Base-by-base conservation (phyloP, 805 yeast genomes). In the Deakozyma indianensis region DNA sequence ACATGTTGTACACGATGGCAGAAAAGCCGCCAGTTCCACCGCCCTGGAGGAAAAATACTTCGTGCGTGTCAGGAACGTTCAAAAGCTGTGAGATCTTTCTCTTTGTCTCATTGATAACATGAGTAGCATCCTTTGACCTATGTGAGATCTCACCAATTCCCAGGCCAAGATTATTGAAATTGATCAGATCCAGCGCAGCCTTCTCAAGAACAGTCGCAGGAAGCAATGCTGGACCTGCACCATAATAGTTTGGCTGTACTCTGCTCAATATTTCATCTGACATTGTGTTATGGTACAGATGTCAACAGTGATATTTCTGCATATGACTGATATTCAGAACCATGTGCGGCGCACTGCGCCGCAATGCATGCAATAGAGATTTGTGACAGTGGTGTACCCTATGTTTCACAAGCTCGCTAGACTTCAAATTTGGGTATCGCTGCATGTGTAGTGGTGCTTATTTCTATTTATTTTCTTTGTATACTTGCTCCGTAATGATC, bases 21-120 rank as follows among this genome's bases (percentile, higher is more conserved):
- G 97, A 83, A 55, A 92, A 92, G 3, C 96, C 97, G 24, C 87
- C 82, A 44, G 97, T 90, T 49, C 97, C 98, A 51, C 99, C 98
- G 52, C 98, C 97, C 68, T 92, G 99, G 66, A 90, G 64, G 67
- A 90, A 92, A 61, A 92, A 80, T 1, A 90, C 90, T 62, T 87
- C 96, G 61, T 92, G 94, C 25, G 94, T 81, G 49, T 84, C 94
- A 25, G 97, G 97, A 43, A 92, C 77, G 48, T 69, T 58, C 60
- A 87, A 65, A 46, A 92, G 66, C 57, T 83, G 66, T 35, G 57
- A 68, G 57, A 92, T 67, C 56, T 80, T 75, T 38, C 64, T 67
- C 64, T 84, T 86, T 40, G 97, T 78, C 51, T 74, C 74, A 51
- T 86, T 80, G 50, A 92, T 80, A 47, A 92, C 80, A 47, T 72